Evolutionary conservation across 805 yeast species (phyloP), one percentile per base, ranked within the genome.

Genomic region (Teunomyces lycoperdinae): DNA sequence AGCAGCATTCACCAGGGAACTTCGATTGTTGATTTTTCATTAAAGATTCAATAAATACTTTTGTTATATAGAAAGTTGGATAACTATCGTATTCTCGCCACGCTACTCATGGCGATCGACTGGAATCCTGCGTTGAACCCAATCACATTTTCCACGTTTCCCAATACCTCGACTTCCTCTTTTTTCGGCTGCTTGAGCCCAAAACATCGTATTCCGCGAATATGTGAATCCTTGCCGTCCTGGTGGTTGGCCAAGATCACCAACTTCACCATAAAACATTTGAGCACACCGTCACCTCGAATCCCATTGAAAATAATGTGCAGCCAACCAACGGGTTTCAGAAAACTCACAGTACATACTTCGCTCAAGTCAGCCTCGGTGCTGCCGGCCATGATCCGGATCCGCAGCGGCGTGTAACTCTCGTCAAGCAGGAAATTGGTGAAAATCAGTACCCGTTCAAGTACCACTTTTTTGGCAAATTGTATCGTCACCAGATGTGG

Each of bases 151-250:
- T 60, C 45, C 2, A 73, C 74, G 47, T 73, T 71, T 13, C 54
- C 58, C 29, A 68, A 52, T 3, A 68, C 57, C 24, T 11, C 43
- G 9, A 29, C 33, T 24, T 14, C 27, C 20, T 28, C 62, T 33
- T 54, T 58, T 40, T 64, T 68, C 33, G 48, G 14, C 14, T 65
- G 45, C 48, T 70, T 71, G 47, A 67, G 71, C 3, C 77, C 77
- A 52, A 64, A 82, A 71, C 57, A 88, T 63, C 72, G 80, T 13
- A 91, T 73, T 0, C 90, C 85, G 42, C 99, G 68, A 9, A 94
- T 71, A 63, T 90, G 98, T 0, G 96, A 85, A 63, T 94, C 99
- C 60, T 92, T 94, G 41, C 99, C 99, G 60, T 89, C 90, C 61
- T 91, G 97, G 58, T 89, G 96, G 58, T 95, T 94, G 1, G 87